Evolutionary conservation across 768 basidiomycete genomes (phyloP), one percentile per base, ranked within the genome.

Genomic region (Tylopilus balloui): DNA sequence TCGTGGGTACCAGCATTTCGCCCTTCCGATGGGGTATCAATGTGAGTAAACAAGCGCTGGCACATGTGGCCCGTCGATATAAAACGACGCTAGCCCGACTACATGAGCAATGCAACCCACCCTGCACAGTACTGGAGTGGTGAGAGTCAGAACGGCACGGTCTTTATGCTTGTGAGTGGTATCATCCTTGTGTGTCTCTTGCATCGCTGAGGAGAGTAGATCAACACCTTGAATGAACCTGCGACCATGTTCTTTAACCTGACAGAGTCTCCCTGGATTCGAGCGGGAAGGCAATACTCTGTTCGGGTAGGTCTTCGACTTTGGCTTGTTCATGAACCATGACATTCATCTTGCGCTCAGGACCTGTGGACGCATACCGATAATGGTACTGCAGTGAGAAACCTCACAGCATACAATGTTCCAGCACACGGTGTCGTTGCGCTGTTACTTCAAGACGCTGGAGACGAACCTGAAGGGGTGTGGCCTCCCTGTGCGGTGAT

Each of bases 91-190:
- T 21, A 73, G 69, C 63, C 71, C n/a, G 59, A 71, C 54, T 72
- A 63, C 57, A 66, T 65, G 32, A 69, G 65, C 48, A 69, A 71
- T 47, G 63, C 55, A 27, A 75, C 75, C 0, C 75, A 79, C 57
- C 84, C 84, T 1, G 81, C 84, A n/a, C 78, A 83, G 51, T 86
- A 79, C 60, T 86, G 84, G 84, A 83, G 81, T 52, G 84, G 84
- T 4, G 71, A 77, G 54, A 79, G 77, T 47, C 69, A 82, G 61
- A 80, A 84, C 44, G 84, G 84, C 42, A 80, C 79, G 1, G 71
- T 84, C 0, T 71, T 86, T 57, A 86, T 86, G 84, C 71, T 85
- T 23, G 83, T 84, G 53, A 49, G 76, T 40, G 13, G 24, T 32
- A 39, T 38, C 10, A 15, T 27, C 15, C 0, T 9, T 0, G 2